A percentile compares a stretch with the other conserved stretches of the same genome.
Conservation (phyloP, 1,139 yeast genomes). For the Meyerozyma sp. region DNA sequence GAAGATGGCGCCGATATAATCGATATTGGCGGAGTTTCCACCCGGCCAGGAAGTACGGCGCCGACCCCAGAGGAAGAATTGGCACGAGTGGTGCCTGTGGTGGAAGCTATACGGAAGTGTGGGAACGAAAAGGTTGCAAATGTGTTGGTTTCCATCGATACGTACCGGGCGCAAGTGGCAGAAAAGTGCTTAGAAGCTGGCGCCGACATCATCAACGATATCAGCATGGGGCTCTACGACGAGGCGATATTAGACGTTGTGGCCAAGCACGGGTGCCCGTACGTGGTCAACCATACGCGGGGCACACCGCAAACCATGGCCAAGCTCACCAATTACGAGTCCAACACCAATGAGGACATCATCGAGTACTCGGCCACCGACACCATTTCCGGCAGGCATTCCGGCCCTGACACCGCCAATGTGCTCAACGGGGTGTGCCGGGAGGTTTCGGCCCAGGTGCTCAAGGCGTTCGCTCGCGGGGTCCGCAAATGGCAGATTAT, state of each 20-base stretch:
- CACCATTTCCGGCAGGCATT: not conserved
- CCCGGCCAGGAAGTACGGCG: slow-evolving; percentile 73
- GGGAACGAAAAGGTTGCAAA: slow-evolving; percentile 27
- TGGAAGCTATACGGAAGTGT: slow-evolving; percentile 53
- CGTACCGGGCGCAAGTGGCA: slow-evolving; percentile 77
- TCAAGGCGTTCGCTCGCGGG: slow-evolving; percentile 56
- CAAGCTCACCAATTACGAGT: slow-evolving; percentile 48
- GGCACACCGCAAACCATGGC: slow-evolving; percentile 80
- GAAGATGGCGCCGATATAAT: slow-evolving; percentile 60
- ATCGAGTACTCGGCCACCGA: slow-evolving; percentile 24
- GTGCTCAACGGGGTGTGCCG: slow-evolving; percentile 48
- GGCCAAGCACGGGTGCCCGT: slow-evolving; percentile 67
- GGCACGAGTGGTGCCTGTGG: slow-evolving; percentile 62
- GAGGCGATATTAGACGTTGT: slow-evolving; percentile 59
- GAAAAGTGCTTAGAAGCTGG: slow-evolving; percentile 63
- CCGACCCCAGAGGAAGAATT: slow-evolving; percentile 58
- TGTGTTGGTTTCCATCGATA: slow-evolving; percentile 70
- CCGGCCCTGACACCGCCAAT: slow-evolving; percentile 8
- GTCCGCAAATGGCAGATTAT: slow-evolving; percentile 86
- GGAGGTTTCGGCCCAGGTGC: slow-evolving; percentile 57
- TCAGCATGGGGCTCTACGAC: slow-evolving; percentile 78
- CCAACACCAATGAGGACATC: slow-evolving; percentile 33
- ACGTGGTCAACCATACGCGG: slow-evolving; percentile 78
- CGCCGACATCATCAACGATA: slow-evolving; percentile 88
- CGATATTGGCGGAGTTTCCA: slow-evolving; percentile 92